phyloP scores from a whole-genome alignment of 1,284 basidiomycete species.

The Cerioporus squamosus region DNA sequence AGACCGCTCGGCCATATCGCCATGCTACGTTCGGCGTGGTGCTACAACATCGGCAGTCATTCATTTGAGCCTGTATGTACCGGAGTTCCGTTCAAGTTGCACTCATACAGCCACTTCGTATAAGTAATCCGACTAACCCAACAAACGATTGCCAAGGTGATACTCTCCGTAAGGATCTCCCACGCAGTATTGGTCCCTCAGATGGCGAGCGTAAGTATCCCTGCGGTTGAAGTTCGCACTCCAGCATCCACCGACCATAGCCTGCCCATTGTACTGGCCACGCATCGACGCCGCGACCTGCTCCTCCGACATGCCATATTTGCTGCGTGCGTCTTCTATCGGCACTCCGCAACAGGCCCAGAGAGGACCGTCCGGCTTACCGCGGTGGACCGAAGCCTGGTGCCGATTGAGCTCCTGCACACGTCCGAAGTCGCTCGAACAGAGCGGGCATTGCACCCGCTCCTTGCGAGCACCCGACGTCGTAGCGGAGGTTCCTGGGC shows the following conservation, averaged over 20 bases:
- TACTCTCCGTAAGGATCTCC: background rate
- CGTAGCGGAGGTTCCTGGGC: too few species aligned
- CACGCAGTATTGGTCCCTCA: background rate
- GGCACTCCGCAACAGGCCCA: background rate
- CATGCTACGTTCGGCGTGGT: background rate
- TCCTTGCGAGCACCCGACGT: too few species aligned
- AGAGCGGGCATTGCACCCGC: background rate
- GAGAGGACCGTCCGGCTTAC: background rate
- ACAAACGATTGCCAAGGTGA: background rate
- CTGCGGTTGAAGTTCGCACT: background rate
- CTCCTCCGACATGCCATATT: background rate
- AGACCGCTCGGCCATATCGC: constrained; percentile 29
- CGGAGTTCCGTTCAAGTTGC: too few species aligned
- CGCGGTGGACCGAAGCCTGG: background rate
- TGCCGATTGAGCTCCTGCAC: background rate
- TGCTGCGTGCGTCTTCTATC: background rate
- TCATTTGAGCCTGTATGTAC: too few species aligned
- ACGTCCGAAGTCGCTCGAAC: background rate
- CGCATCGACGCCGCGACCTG: background rate
- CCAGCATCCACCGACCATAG: background rate
- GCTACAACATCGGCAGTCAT: too few species aligned
- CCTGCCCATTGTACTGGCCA: background rate
- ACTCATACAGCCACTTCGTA: too few species aligned
- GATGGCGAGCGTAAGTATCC: background rate
- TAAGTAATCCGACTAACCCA: too few species aligned